Conservation (phyloP, 768 basidiomycete genomes). For the Leccinellum rugosiceps region DNA sequence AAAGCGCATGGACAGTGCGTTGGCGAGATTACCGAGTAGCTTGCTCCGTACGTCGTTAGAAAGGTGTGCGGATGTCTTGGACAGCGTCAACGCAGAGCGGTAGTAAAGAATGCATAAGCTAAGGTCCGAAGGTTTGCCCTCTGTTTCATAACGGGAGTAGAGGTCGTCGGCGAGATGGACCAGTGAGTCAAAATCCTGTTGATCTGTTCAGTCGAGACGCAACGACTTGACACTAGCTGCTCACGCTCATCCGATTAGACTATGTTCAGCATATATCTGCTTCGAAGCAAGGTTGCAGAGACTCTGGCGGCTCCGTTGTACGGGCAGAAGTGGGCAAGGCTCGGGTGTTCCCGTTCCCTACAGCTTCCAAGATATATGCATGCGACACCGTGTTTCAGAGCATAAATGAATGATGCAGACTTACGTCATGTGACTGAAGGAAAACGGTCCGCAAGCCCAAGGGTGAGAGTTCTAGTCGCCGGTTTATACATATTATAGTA, state of each 20-base stretch:
- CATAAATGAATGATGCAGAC: background rate
- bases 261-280: background rate
- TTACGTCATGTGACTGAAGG: conserved; percentile 14
- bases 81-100: conserved; percentile 24
- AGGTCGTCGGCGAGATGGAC: conserved; percentile 25
- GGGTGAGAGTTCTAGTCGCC: background rate
- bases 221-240: background rate
- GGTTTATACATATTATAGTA: background rate
- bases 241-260: conserved; percentile 17
- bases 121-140: conserved; percentile 21
- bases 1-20: conserved; percentile 26
- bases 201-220: background rate
- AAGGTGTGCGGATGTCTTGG: conserved; percentile 15
- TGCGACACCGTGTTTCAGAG: conserved; percentile 4
- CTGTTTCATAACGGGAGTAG: conserved; percentile 21
- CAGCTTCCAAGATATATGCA: conserved; percentile 12
- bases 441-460: conserved; percentile 1
- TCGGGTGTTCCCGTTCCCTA: conserved; percentile 1
- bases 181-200: conserved; percentile 23
- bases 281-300: background rate
- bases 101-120: conserved; percentile 26
- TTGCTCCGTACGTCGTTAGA: conserved; percentile 23
- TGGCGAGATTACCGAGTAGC: conserved; percentile 28
- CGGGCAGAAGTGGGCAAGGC: conserved; percentile 1
- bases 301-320: background rate